Evolutionary conservation across 2,329 filamentous ascomycete species (phyloP).

Genomic region (Dichotomopilus funicola): DNA sequence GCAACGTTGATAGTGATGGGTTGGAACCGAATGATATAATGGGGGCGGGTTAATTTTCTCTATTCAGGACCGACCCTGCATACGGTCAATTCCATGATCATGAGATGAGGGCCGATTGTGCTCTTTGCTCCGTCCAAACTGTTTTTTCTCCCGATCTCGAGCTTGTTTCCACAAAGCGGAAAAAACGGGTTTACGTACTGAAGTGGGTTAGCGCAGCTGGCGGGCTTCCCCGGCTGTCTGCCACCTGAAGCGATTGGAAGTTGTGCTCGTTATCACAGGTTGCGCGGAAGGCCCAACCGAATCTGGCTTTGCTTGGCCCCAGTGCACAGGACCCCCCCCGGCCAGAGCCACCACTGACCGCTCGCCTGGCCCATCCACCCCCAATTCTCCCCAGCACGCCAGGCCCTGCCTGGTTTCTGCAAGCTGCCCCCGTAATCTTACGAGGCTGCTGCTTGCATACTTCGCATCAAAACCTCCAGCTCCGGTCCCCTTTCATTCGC

Average conservation of each 20-base stretch:
- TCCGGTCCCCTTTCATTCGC: slow-evolving; percentile 17
- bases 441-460: slow-evolving; percentile 17
- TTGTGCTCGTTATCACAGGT: background rate
- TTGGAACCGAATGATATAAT: background rate
- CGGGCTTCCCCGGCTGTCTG: background rate
- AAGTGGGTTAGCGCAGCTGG: slow-evolving; percentile 2
- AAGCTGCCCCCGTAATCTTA: slow-evolving; percentile 23
- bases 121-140: too few species aligned
- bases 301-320: slow-evolving; percentile 8
- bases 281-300: slow-evolving; percentile 2
- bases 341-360: slow-evolving; percentile 9
- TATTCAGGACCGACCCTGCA: background rate
- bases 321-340: slow-evolving; percentile 3
- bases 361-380: slow-evolving; percentile 5
- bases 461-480: slow-evolving; percentile 17
- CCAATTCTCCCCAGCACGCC: slow-evolving; percentile 1
- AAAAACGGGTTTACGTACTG: background rate
- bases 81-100: too few species aligned
- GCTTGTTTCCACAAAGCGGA: too few species aligned
- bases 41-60: background rate
- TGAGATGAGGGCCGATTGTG: too few species aligned
- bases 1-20: background rate
- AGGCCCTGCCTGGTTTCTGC: slow-evolving; percentile 16
- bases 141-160: too few species aligned
- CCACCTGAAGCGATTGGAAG: slow-evolving; percentile 2